Base-by-base conservation (phyloP, 164 flowering plant species). In the Vitis rupestris region DNA sequence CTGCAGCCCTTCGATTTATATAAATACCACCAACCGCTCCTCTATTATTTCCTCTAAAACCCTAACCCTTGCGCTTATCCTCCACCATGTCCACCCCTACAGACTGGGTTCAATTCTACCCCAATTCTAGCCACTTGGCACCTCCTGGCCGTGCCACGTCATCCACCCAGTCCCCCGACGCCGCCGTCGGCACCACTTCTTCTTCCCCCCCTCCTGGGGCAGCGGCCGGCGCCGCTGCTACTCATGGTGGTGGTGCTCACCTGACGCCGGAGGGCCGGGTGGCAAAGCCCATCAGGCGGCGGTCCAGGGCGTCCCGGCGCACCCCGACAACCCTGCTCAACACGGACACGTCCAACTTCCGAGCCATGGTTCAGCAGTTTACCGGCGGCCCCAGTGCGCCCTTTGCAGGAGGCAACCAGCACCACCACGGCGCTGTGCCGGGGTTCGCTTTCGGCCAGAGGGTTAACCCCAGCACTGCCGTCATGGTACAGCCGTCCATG, bases 341-440 rank as follows among this genome's bases (percentile, higher is more conserved):
- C 79, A 92, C 97, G 0, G 92, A 87, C 74, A 79, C 93, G 0
- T 70, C 84, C 44, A 92, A 92, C 64, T 92, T 92, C 75, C 79
- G 95, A 5, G 95, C 97, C 80, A 88, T 92, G 95, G 97, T 92
- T 29, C 97, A 92, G 57, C 97, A 90, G 50, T 92, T 88, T 85
- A 92, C 97, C 0, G 97, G 97, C 15, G 86, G 84, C 7, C 88
- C 90, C 0, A 68, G 50, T n/a, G 69, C 74, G 3, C 71, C 82
- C 44, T 74, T 69, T n/a, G 57, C 74, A 13, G 16, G 74, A 5
- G 66, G 66, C 44, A 37, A 6, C 44, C 44, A 37, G 4, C 5
- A 72, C 11, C 44, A 15, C 17, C 37, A 31, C 12, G 10, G 64
- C n/a, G 63, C 61, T 8, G 66, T 31, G 9, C 51, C 68, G 49